Conservation (phyloP, 164 flowering plant species). For the grape (Vitis vinifera) region ASM3070453v1 NC_081807.1:11241501-11242000, state of each 20-base stretch:
- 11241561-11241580: slow-evolving; percentile 40
- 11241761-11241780: slow-evolving; percentile 28
- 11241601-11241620: slow-evolving; percentile 23
- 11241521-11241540: slow-evolving; percentile 27
- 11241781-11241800: slow-evolving; percentile 23
- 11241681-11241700: slow-evolving; percentile 6
- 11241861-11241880: background rate
- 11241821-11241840: slow-evolving; percentile 26
- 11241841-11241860: slow-evolving; percentile 3
- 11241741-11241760: slow-evolving; percentile 17
- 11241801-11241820: background rate
- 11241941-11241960: slow-evolving; percentile 8
- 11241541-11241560: slow-evolving; percentile 43
- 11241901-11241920: slow-evolving; percentile 12
- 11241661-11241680: slow-evolving; percentile 25
- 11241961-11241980: slow-evolving; percentile 5
- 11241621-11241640: slow-evolving; percentile 15
- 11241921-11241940: background rate
- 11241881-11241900: background rate
- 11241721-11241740: background rate
- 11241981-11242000: background rate
- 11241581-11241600: slow-evolving; percentile 17
- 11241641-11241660: slow-evolving; percentile 36
- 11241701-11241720: background rate
- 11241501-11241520: slow-evolving; percentile 51